These are phyloP conservation scores for Leptosphaerulina australis DNA, from an alignment of 2,329 filamentous ascomycete species.

Conservation along the genomic window DNA sequence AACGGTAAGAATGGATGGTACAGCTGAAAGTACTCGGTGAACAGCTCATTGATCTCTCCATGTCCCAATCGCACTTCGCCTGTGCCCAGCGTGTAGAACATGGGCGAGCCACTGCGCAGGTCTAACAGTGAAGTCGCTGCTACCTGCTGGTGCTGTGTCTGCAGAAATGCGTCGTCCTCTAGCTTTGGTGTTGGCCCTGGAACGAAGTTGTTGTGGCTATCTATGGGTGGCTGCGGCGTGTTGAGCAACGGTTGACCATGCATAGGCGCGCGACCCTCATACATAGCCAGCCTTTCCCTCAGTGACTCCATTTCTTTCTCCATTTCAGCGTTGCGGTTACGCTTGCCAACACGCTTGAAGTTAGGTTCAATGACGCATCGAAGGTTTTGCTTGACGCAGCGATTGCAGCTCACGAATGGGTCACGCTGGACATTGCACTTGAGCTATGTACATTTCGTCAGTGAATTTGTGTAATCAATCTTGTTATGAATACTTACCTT, in stretches of 20 bases:
- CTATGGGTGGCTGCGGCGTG: slow-evolving; percentile 31
- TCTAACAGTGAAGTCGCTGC: slow-evolving; percentile 49
- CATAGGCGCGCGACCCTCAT: slow-evolving; percentile 59
- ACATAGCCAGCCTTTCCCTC: slow-evolving; percentile 64
- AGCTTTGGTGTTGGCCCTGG: slow-evolving; percentile 30
- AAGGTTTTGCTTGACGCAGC: slow-evolving; percentile 79
- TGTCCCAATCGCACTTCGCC: slow-evolving; percentile 54
- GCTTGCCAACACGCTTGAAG: slow-evolving; percentile 83
- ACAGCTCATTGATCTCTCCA: slow-evolving; percentile 60
- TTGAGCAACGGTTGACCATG: slow-evolving; percentile 34
- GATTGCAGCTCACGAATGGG: slow-evolving; percentile 76
- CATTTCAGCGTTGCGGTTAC: slow-evolving; percentile 84
- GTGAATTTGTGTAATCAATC: not conserved
- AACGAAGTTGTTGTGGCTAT: slow-evolving; percentile 30
- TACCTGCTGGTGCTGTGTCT: slow-evolving; percentile 47
- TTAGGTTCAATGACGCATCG: slow-evolving; percentile 87
- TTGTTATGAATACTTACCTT: slow-evolving; percentile 64
- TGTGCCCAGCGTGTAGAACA: slow-evolving; percentile 63
- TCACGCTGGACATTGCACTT: slow-evolving; percentile 85
- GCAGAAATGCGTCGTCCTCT: slow-evolving; percentile 45
- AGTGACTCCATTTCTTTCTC: slow-evolving; percentile 74
- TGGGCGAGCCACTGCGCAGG: slow-evolving; percentile 57
- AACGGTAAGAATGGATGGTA: slow-evolving; percentile 83
- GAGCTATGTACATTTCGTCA: slow-evolving; percentile 57
- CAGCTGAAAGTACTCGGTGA: slow-evolving; percentile 74